Evolutionary conservation across 2,329 filamentous ascomycete species (phyloP).

Genomic region (Hymenoscyphus linearis): DNA sequence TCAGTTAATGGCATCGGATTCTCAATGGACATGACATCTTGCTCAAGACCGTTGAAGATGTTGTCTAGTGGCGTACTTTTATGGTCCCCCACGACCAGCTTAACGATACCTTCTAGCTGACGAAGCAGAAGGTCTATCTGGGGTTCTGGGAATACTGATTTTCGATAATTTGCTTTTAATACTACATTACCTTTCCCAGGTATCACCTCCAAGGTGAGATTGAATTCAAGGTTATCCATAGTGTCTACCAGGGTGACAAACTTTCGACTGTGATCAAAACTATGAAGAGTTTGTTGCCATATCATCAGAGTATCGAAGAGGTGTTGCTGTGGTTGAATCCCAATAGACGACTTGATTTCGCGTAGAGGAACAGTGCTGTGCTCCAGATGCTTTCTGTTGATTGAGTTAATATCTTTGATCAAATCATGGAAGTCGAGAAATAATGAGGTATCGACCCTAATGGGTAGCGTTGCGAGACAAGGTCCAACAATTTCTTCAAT

Average conservation of each 20-base stretch:
- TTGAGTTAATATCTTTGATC: conserved; percentile 55
- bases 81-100: conserved; percentile 33
- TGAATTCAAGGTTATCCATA: conserved; percentile 70
- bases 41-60: conserved; percentile 14
- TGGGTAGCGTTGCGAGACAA: conserved; percentile 70
- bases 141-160: conserved; percentile 44
- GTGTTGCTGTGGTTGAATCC: conserved; percentile 46
- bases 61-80: conserved; percentile 5
- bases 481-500: conserved; percentile 75
- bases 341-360: conserved; percentile 61
- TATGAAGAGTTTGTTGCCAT: conserved; percentile 69
- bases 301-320: conserved; percentile 78
- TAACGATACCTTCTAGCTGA: conserved; percentile 55
- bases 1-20: conserved; percentile 18
- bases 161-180: conserved; percentile 51
- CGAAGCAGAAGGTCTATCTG: conserved; percentile 52
- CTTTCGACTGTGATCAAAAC: conserved; percentile 29
- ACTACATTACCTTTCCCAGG: conserved; percentile 45
- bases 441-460: conserved; percentile 55
- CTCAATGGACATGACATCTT: conserved; percentile 26
- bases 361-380: conserved; percentile 59
- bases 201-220: conserved; percentile 70
- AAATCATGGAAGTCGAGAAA: conserved; percentile 53
- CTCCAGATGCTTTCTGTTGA: conserved; percentile 60
- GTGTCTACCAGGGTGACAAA: conserved; percentile 52